Evolutionary conservation across 139 green algal genomes (phyloP), one percentile per base, ranked within the genome.

Genomic region (Gonium pectorale): DNA sequence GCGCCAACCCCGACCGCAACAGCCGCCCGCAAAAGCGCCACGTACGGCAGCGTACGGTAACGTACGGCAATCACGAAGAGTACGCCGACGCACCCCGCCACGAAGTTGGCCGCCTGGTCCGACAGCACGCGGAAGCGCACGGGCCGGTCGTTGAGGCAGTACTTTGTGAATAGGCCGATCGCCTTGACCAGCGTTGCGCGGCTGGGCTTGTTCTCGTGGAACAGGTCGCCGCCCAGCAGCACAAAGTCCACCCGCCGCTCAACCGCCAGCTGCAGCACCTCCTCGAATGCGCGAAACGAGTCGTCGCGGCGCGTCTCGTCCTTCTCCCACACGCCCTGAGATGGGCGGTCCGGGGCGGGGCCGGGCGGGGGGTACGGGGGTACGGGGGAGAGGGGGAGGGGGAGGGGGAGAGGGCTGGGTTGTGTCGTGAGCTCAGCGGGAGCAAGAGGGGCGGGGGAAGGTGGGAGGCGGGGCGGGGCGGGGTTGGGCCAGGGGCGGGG

Each of bases 201-300:
- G 5, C 89, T 95, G 31, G 97, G 97, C 89, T 98, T 98, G 92
- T 99, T 99, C 75, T 99, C 96, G 85, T 99, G 97, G 88, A 99
- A 99, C 5, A 99, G 90, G 89, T 99, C 97, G 2, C 97, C 97
- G 24, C 95, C 97, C 60, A 99, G 94, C 68, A 99, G 91, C 72
- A 99, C 91, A 35, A 95, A 72, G 90, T 99, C 97, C 22, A 94
- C 97, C 33, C 91, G 77, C 80, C 90, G 63, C 52, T 72, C 80
- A 38, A 87, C 40, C 21, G 92, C 91, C 63, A 89, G 31, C 66
- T 92, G 67, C 74, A 99, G 92, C 31, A 99, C 93, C 86, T 99
- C 97, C 66, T 98, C 94, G 83, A 99, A 99, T 0, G 95, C 87
- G 5, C 81, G 35, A 86, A 99, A 99, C 0, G 95, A 97, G 87